A percentile compares a stretch with the other conserved stretches of the same genome.
These are phyloP conservation scores for Choiromyces venosus DNA, from an alignment of 495 filamentous ascomycete genomes.

Conservation along the genomic window DNA sequence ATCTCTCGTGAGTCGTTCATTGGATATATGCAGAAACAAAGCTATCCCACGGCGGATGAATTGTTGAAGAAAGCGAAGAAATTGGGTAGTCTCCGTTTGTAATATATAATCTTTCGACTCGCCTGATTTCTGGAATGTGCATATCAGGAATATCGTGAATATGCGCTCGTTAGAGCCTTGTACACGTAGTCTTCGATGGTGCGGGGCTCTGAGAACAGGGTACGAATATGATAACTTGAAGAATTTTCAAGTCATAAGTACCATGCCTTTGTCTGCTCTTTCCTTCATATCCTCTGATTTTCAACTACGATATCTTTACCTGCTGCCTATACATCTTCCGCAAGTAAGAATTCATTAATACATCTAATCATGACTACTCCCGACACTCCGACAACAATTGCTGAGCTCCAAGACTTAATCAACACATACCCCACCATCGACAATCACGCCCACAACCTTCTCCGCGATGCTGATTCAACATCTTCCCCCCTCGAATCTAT, in stretches of 20 bases:
- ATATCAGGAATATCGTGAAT: background rate
- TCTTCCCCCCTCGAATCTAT: conserved; percentile 52
- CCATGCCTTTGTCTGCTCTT: background rate
- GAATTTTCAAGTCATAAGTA: background rate
- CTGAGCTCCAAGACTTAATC: conserved; percentile 50
- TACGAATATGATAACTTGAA: background rate
- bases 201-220: background rate
- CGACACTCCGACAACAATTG: conserved; percentile 9
- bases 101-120: background rate
- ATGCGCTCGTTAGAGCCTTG: background rate
- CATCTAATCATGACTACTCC: background rate
- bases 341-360: background rate
- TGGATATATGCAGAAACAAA: background rate
- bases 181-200: background rate
- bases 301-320: background rate
- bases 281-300: background rate
- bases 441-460: conserved; percentile 78
- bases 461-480: conserved; percentile 46
- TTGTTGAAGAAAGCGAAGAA: background rate
- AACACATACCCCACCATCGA: conserved; percentile 73
- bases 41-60: background rate
- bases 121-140: background rate
- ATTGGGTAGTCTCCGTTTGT: background rate
- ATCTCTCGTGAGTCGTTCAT: background rate
- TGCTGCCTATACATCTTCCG: background rate